Conservation (phyloP, 164 flowering plant genomes). For the Vitis labrusca region DNA sequence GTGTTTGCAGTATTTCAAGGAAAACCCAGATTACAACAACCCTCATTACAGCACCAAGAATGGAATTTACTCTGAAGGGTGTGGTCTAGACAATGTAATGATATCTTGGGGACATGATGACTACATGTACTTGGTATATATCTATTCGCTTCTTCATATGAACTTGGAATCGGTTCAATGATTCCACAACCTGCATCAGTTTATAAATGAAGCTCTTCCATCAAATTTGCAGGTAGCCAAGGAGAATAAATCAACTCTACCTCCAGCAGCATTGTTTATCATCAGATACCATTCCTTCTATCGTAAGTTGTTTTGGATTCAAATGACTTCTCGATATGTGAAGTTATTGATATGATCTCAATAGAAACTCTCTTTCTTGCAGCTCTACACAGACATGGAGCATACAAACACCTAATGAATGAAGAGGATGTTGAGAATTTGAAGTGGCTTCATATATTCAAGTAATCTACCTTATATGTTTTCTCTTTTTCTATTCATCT, state of each 20-base stretch:
- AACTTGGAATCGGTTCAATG: not conserved
- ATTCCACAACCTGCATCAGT: no score
- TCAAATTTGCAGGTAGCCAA: slow-evolving; percentile 49
- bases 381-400: slow-evolving; percentile 57
- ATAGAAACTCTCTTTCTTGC: not conserved
- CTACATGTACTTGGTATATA: slow-evolving; percentile 69
- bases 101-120: slow-evolving; percentile 80
- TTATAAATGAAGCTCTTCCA: not conserved
- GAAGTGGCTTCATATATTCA: slow-evolving; percentile 66
- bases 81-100: slow-evolving; percentile 58
- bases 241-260: slow-evolving; percentile 57
- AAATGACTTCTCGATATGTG: not conserved
- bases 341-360: not conserved
- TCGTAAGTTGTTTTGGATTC: slow-evolving; percentile 26
- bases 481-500: not conserved
- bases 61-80: slow-evolving; percentile 56
- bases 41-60: slow-evolving; percentile 51
- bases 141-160: not conserved
- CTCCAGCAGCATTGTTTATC: slow-evolving; percentile 57
- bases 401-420: slow-evolving; percentile 60
- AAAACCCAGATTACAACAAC: slow-evolving; percentile 49
- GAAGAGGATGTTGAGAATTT: slow-evolving; percentile 62
- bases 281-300: slow-evolving; percentile 72
- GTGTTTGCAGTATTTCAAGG: slow-evolving; percentile 46
- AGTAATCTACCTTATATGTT: slow-evolving; percentile 26